Evolutionary conservation across 257 asterid genomes (phyloP).

Genomic region (Plantago major): DNA sequence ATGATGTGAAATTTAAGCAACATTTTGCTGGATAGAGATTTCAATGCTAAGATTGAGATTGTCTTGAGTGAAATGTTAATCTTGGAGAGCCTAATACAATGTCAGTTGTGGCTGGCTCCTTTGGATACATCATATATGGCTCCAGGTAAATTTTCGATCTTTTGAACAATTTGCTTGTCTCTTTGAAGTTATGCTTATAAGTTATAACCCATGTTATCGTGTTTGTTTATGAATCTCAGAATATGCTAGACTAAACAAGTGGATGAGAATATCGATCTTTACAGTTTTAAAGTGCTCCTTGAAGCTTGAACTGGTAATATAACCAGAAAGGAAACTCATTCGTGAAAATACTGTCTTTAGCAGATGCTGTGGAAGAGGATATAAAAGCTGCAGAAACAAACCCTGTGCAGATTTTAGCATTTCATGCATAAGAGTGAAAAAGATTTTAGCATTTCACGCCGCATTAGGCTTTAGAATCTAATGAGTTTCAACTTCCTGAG

Average conservation of each 20-base stretch:
- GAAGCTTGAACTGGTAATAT: constrained; percentile 59
- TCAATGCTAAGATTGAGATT: constrained; percentile 54
- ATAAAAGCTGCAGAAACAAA: no score
- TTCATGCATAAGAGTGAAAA: constrained; percentile 26
- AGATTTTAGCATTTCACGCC: constrained; percentile 39
- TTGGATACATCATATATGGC: constrained; percentile 44
- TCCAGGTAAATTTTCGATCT: constrained; percentile 35
- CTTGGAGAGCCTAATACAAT: constrained; percentile 44
- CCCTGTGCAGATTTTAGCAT: constrained; percentile 22
- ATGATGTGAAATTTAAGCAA: constrained; percentile 51
- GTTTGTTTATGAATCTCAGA: constrained; percentile 38
- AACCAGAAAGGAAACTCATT: constrained; percentile 69
- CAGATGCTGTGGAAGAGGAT: no score
- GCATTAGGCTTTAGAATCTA: constrained; percentile 17
- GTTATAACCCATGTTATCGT: not conserved
- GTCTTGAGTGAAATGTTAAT: constrained; percentile 42
- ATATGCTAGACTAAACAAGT: constrained; percentile 67
- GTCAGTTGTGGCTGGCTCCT: constrained; percentile 52
- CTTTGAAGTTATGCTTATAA: not conserved
- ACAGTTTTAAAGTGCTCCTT: constrained; percentile 78
- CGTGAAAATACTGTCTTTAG: no score
- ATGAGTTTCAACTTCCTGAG: no score
- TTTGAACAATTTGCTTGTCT: not conserved
- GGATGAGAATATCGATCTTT: constrained; percentile 82
- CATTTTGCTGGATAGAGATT: constrained; percentile 35